phyloP scores from a whole-genome alignment of 345 rosid species.

The Citrus medica region DNA sequence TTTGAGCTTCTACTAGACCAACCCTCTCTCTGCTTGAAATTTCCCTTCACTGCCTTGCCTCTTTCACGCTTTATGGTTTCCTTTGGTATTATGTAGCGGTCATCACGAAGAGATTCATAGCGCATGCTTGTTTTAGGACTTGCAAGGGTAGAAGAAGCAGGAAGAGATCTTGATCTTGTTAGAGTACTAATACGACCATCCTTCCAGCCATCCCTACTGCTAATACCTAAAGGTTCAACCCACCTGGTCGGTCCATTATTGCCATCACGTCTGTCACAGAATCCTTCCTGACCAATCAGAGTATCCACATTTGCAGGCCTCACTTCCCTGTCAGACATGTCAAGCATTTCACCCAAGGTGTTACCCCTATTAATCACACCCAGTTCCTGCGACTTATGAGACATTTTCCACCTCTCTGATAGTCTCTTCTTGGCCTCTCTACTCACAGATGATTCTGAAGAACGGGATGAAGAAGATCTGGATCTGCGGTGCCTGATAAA shows the following conservation, averaged over 20 bases:
- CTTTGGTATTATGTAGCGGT: slow-evolving; percentile 45
- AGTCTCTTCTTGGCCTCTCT: slow-evolving; percentile 93
- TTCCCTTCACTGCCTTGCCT: slow-evolving; percentile 39
- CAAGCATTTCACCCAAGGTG: slow-evolving; percentile 95
- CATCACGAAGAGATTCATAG: slow-evolving; percentile 37
- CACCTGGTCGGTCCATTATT: slow-evolving; percentile 22
- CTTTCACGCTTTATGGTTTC: slow-evolving; percentile 43
- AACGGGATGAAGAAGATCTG: slow-evolving; percentile 40
- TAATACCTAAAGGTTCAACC: slow-evolving; percentile 79
- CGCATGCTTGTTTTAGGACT: slow-evolving; percentile 40
- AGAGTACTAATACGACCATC: slow-evolving; percentile 41
- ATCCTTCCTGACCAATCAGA: slow-evolving; percentile 28
- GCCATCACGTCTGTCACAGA: slow-evolving; percentile 23
- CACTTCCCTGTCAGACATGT: slow-evolving; percentile 55
- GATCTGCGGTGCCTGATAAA: slow-evolving; percentile 37
- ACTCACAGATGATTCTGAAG: slow-evolving; percentile 65
- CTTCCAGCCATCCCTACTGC: slow-evolving; percentile 98
- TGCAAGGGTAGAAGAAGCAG: slow-evolving; percentile 46
- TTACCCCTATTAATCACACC: slow-evolving; percentile 50
- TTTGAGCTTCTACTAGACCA: slow-evolving; percentile 40
- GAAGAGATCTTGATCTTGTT: slow-evolving; percentile 74
- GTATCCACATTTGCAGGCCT: slow-evolving; percentile 41
- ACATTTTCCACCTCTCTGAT: slow-evolving; percentile 92
- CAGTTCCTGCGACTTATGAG: slow-evolving; percentile 58
- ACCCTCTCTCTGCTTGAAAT: slow-evolving; percentile 37